These are phyloP conservation scores for Phialemoniopsis sp. DNA, from an alignment of 2,329 filamentous ascomycete species.

Conservation along the genomic window DNA sequence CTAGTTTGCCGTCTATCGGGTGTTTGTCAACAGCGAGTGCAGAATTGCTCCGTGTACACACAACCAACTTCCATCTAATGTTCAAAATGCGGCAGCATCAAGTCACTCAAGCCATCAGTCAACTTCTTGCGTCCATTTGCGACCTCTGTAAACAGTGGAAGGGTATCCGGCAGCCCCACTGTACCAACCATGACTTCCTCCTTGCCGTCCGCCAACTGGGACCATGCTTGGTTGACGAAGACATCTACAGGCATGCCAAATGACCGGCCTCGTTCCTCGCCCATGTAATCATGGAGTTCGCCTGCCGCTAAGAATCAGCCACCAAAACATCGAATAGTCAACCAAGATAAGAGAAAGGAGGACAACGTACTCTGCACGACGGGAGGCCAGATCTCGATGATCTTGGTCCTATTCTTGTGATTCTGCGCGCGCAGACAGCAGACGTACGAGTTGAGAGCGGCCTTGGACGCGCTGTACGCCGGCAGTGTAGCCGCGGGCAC, in stretches of 20 bases:
- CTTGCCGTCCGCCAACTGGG: slow-evolving; percentile 23
- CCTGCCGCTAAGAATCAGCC: slow-evolving; percentile 5
- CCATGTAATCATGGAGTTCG: slow-evolving; percentile 15
- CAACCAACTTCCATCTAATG: no score
- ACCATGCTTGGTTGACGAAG: slow-evolving; percentile 30
- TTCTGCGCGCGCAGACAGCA: slow-evolving; percentile 28
- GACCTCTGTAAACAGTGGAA: not conserved
- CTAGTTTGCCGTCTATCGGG: no score
- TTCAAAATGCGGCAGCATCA: no score
- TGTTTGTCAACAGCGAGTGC: no score
- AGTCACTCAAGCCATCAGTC: no score
- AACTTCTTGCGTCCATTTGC: no score
- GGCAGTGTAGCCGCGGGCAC: slow-evolving; percentile 28
- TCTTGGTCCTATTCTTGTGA: slow-evolving; percentile 18
- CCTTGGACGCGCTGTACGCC: slow-evolving; percentile 39
- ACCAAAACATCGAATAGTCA: no score
- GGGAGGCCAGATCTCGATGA: slow-evolving; percentile 33
- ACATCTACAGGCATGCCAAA: slow-evolving; percentile 13
- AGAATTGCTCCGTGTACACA: no score
- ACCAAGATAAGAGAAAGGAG: slow-evolving; percentile 4
- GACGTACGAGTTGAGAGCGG: slow-evolving; percentile 34
- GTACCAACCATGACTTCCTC: slow-evolving; percentile 13
- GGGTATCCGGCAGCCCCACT: not conserved
- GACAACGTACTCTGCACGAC: slow-evolving; percentile 26
- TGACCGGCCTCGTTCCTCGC: slow-evolving; percentile 8